phyloP scores from a whole-genome alignment of 2,329 filamentous ascomycete species.

The Aspergillus piperis region DNA sequence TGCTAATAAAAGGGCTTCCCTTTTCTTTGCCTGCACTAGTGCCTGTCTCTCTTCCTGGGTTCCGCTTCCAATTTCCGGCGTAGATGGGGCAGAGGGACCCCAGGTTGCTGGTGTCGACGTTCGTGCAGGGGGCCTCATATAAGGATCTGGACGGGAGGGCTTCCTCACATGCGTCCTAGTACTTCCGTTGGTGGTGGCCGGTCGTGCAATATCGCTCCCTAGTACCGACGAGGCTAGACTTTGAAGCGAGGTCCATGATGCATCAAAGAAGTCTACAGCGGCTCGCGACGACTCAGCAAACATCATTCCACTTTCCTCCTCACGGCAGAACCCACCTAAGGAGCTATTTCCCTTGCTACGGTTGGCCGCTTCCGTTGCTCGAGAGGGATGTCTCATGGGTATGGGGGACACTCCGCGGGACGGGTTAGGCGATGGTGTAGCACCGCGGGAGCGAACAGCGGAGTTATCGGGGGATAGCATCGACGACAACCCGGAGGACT shows the following conservation, averaged over 20 bases:
- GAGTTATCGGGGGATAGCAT: conserved; percentile 33
- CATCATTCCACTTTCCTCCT: conserved; percentile 25
- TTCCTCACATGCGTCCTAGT: conserved; percentile 36
- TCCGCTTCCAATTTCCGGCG: conserved; percentile 37
- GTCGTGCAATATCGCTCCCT: conserved; percentile 41
- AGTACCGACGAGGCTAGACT: conserved; percentile 51
- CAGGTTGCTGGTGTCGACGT: conserved; percentile 35
- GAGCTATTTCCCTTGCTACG: conserved; percentile 27
- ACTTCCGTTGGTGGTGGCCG: conserved; percentile 30
- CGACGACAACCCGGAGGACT: conserved; percentile 30
- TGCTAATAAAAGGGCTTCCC: conserved; percentile 48
- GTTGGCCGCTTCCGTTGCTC: conserved; percentile 29
- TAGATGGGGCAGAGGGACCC: conserved; percentile 42
- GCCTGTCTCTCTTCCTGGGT: conserved; percentile 49
- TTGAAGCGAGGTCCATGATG: conserved; percentile 52
- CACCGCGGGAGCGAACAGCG: conserved; percentile 41
- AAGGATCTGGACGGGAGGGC: conserved; percentile 39
- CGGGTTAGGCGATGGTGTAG: conserved; percentile 43
- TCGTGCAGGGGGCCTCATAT: conserved; percentile 29
- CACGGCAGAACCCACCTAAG: conserved; percentile 26
- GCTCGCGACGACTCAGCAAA: conserved; percentile 29
- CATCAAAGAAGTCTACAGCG: conserved; percentile 44
- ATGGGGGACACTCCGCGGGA: conserved; percentile 42
- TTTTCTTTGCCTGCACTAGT: conserved; percentile 50
- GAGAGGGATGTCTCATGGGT: conserved; percentile 41